These are phyloP conservation scores for Colletotrichum navitas DNA, from an alignment of 2,329 filamentous ascomycete genomes.

Conservation along the genomic window DNA sequence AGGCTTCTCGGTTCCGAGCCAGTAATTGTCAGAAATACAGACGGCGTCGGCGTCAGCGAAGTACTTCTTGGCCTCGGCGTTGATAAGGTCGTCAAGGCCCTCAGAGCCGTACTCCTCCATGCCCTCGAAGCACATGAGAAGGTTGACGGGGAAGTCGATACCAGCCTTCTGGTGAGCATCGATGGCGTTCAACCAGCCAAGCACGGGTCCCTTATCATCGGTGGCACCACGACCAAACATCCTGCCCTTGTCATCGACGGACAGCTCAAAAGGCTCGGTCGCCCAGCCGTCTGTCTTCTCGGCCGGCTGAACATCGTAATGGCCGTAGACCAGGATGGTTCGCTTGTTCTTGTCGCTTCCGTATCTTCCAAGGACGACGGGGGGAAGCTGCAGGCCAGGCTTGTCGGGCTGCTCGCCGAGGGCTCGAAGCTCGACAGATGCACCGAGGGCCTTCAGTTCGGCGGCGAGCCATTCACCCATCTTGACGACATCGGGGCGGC, in stretches of 20 bases:
- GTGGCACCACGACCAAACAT: slow-evolving; percentile 98
- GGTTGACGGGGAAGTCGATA: slow-evolving; percentile 94
- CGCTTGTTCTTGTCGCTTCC: slow-evolving; percentile 92
- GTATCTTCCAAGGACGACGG: slow-evolving; percentile 92
- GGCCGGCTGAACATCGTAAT: slow-evolving; percentile 98
- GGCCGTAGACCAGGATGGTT: slow-evolving; percentile 96
- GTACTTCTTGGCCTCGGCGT: slow-evolving; percentile 89
- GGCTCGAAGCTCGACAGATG: slow-evolving; percentile 85
- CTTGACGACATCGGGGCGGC: slow-evolving; percentile 91
- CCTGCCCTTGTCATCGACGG: slow-evolving; percentile 87
- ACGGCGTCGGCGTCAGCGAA: slow-evolving; percentile 97
- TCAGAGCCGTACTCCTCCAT: slow-evolving; percentile 99
- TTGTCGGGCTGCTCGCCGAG: slow-evolving; percentile 94
- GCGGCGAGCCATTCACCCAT: slow-evolving; percentile 93
- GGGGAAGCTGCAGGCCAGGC: slow-evolving; percentile 90
- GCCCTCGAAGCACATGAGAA: slow-evolving; percentile 99
- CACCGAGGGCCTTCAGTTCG: slow-evolving; percentile 87
- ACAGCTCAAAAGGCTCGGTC: slow-evolving; percentile 92
- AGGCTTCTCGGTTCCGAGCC: slow-evolving; percentile 98
- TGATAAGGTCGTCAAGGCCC: slow-evolving; percentile 94
- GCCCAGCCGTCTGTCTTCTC: slow-evolving; percentile 94
- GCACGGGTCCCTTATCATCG: slow-evolving; percentile 96
- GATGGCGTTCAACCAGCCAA: slow-evolving; percentile 98
- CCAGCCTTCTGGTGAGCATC: slow-evolving; percentile 97
- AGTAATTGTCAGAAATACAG: slow-evolving; percentile 99